Percentiles rank a stretch among this genome's conserved stretches.
Conservation (phyloP, 345 rosid species). For the Atalantia buxifolia region DNA sequence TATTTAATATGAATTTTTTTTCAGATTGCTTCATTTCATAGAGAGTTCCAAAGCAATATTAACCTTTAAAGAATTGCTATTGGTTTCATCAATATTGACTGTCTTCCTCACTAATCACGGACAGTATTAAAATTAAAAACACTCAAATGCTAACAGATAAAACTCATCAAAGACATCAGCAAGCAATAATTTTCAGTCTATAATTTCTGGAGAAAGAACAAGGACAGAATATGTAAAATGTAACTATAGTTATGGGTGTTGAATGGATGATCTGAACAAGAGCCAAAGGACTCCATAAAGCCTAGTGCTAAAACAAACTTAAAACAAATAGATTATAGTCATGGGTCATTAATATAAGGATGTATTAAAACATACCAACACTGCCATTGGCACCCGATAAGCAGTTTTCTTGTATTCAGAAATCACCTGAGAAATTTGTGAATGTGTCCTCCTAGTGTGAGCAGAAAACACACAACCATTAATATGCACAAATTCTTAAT, state of each 20-base stretch:
- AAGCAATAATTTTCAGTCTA: neutral
- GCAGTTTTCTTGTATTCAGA: slow-evolving; percentile 83
- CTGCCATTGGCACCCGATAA: slow-evolving; percentile 92
- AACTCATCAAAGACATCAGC: neutral
- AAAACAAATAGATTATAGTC: too few relatives aligned
- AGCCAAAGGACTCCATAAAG: too few relatives aligned
- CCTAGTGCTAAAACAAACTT: too few relatives aligned
- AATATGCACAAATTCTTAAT: neutral
- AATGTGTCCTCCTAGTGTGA: slow-evolving; percentile 79
- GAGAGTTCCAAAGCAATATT: neutral
- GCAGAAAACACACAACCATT: slow-evolving; percentile 7
- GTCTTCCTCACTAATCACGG: neutral
- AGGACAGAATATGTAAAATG: neutral
- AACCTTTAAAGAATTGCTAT: neutral
- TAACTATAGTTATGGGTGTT: neutral
- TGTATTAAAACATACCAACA: slow-evolving; percentile 56
- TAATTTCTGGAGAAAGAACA: neutral
- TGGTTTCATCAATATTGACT: neutral
- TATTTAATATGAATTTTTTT: neutral
- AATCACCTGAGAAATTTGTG: slow-evolving; percentile 88
- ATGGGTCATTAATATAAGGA: neutral
- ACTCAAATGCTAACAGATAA: neutral
- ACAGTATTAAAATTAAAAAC: neutral
- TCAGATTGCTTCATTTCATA: neutral
- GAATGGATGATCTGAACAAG: too few relatives aligned